These are phyloP conservation scores for Poteriospumella lacustris DNA, from an alignment of 108 stramenopile genomes.

Conservation along the genomic window DNA sequence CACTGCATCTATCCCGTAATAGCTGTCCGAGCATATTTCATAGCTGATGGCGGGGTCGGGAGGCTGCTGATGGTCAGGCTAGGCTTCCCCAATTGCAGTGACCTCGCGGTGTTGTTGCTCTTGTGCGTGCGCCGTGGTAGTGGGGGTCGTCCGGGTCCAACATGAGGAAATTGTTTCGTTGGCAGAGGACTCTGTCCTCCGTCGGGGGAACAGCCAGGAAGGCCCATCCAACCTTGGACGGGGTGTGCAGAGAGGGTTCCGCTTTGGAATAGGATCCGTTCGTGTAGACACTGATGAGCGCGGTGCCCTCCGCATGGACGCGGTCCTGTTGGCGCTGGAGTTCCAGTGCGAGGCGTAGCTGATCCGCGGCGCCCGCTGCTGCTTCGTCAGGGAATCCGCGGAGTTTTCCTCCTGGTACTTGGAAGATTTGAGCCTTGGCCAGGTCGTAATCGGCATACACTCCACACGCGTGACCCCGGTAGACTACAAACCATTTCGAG, in stretches of 20 bases:
- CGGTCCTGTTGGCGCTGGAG: neutral
- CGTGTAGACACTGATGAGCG: neutral
- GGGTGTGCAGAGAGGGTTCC: neutral
- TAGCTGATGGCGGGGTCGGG: neutral
- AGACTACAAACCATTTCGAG: neutral
- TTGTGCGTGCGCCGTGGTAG: neutral
- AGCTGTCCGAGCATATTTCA: neutral
- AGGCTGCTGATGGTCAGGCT: neutral
- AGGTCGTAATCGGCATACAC: neutral
- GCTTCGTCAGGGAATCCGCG: neutral
- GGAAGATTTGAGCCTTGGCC: neutral
- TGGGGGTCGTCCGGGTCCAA: neutral
- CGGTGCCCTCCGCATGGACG: neutral
- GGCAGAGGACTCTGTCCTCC: neutral
- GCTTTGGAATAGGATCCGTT: neutral
- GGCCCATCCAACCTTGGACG: neutral
- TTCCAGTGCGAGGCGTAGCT: neutral
- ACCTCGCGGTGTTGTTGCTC: constrained; percentile 2
- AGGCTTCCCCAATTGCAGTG: neutral
- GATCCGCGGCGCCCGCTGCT: neutral
- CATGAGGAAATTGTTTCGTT: neutral
- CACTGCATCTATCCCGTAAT: neutral
- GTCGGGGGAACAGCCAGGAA: neutral
- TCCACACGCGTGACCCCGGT: neutral
- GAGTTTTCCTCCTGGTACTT: neutral